Evolutionary conservation across 176 grass and related monocot species (phyloP).

Genomic region (barley (Hordeum vulgare)): MorexV3_pseudomolecules_assembly NC_058518.1:298972505-298973004

Average conservation of each 20-base stretch:
- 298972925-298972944: neutral
- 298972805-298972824: neutral
- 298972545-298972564: neutral
- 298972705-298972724: neutral
- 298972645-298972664: conserved; percentile 13
- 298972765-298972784: neutral
- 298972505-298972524: no score
- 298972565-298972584: neutral
- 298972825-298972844: neutral
- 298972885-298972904: neutral
- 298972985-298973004: neutral
- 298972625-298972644: neutral
- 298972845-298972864: neutral
- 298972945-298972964: neutral
- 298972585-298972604: neutral
- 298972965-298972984: neutral
- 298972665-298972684: conserved; percentile 28
- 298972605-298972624: neutral
- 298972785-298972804: conserved; percentile 1
- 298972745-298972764: neutral
- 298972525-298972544: no score
- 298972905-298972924: neutral
- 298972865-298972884: neutral
- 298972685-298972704: conserved; percentile 35
- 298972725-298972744: neutral